phyloP scores from a whole-genome alignment of 495 filamentous ascomycete genomes.

The Aspergillus campestris region DNA sequence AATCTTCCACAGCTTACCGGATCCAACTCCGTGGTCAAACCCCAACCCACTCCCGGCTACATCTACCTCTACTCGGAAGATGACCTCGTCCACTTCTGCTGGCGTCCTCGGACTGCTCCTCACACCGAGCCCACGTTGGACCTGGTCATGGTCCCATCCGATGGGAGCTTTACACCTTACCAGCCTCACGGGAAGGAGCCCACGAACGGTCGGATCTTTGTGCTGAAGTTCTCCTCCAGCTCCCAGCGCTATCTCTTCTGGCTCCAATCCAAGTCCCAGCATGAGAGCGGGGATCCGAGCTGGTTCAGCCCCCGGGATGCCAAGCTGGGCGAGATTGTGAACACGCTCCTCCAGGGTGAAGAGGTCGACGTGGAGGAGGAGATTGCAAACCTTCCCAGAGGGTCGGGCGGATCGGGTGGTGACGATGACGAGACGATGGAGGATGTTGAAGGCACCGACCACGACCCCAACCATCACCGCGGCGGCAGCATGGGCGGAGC shows the following conservation, averaged over 20 bases:
- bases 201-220: conserved; percentile 85
- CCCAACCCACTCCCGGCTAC: conserved; percentile 67
- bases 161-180: conserved; percentile 80
- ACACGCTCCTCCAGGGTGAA: conserved; percentile 75
- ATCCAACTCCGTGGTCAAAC: conserved; percentile 57
- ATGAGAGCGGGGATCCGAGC: conserved; percentile 57
- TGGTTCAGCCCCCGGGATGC: conserved; percentile 76
- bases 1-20: conserved; percentile 39
- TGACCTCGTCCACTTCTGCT: conserved; percentile 95
- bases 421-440: conserved; percentile 78
- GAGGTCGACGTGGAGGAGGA: conserved; percentile 80
- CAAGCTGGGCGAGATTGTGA: conserved; percentile 76
- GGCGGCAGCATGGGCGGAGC: conserved; percentile 65
- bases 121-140: conserved; percentile 67
- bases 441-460: conserved; percentile 59
- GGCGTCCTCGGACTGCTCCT: conserved; percentile 61
- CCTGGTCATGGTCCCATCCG: conserved; percentile 81
- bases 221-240: conserved; percentile 90
- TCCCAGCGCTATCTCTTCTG: conserved; percentile 90
- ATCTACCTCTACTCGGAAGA: conserved; percentile 93
- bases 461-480: conserved; percentile 48
- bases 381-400: conserved; percentile 52
- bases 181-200: conserved; percentile 49
- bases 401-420: conserved; percentile 28
- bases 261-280: conserved; percentile 83